These are phyloP conservation scores for Phytophthora capsici DNA, from an alignment of 352 stramenopile species.

Conservation along the genomic window DNA sequence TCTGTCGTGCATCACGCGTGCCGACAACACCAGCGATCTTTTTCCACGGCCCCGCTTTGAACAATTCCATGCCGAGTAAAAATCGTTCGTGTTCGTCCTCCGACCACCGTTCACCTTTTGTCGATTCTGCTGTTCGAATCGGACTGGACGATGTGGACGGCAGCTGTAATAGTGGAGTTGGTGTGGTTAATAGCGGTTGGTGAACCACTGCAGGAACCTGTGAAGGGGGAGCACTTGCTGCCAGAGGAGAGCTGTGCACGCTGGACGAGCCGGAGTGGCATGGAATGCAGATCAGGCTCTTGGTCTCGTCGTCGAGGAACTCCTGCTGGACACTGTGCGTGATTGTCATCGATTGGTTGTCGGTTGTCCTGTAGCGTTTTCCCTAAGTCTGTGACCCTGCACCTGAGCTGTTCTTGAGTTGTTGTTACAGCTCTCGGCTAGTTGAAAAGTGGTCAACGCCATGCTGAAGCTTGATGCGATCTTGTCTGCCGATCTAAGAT, in stretches of 20 bases:
- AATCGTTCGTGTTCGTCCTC: constrained; percentile 61
- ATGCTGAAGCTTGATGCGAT: constrained; percentile 8
- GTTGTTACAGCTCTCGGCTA: constrained; percentile 7
- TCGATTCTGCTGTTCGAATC: constrained; percentile 15
- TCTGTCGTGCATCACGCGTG: constrained; percentile 55
- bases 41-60: constrained; percentile 54
- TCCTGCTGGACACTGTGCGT: constrained; percentile 40
- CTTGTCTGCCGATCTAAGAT: constrained; percentile 8
- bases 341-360: constrained; percentile 41
- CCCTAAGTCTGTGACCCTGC: not conserved
- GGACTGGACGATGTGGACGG: not conserved
- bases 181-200: not conserved
- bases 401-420: constrained; percentile 6
- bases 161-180: not conserved
- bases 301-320: constrained; percentile 46
- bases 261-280: constrained; percentile 11
- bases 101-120: constrained; percentile 45
- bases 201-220: not conserved
- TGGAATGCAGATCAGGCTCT: constrained; percentile 40
- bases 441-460: constrained; percentile 26
- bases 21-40: constrained; percentile 51
- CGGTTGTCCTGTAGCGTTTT: constrained; percentile 8
- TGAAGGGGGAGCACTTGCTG: not conserved
- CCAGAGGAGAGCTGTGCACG: constrained; percentile 1
- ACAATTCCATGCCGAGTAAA: constrained; percentile 52